Conservation (phyloP, 768 basidiomycete genomes). For the Boletus fagicola region DNA sequence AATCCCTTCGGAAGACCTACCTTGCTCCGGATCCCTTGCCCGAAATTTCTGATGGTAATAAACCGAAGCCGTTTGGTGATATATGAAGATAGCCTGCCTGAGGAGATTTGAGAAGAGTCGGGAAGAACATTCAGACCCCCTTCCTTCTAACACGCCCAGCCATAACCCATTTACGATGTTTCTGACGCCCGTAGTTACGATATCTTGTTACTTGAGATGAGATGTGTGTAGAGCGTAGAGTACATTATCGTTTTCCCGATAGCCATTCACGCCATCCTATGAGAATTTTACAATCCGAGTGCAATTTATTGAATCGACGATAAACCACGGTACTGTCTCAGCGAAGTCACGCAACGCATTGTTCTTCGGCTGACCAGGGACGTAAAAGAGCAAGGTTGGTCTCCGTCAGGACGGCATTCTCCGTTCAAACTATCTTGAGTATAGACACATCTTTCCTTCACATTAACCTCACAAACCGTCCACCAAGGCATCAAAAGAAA, state of each 20-base stretch:
- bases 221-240: not conserved
- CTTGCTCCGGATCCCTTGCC: not conserved
- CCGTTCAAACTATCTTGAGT: not conserved
- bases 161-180: not conserved
- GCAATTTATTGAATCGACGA: too few relatives aligned
- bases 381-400: too few relatives aligned
- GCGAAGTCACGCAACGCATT: too few relatives aligned
- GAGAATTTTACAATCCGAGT: too few relatives aligned
- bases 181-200: not conserved
- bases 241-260: not conserved
- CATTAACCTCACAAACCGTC: not conserved
- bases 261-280: too few relatives aligned
- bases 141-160: not conserved
- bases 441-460: not conserved
- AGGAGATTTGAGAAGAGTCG: too few relatives aligned
- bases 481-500: not conserved
- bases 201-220: not conserved
- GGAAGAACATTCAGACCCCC: not conserved
- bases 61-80: constrained; percentile 10
- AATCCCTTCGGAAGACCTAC: not conserved
- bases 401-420: too few relatives aligned
- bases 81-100: not conserved
- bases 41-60: not conserved
- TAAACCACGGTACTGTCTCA: too few relatives aligned
- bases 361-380: too few relatives aligned